Evolutionary conservation across 768 basidiomycete genomes (phyloP).

Genomic region (Podaxis sp.): DNA sequence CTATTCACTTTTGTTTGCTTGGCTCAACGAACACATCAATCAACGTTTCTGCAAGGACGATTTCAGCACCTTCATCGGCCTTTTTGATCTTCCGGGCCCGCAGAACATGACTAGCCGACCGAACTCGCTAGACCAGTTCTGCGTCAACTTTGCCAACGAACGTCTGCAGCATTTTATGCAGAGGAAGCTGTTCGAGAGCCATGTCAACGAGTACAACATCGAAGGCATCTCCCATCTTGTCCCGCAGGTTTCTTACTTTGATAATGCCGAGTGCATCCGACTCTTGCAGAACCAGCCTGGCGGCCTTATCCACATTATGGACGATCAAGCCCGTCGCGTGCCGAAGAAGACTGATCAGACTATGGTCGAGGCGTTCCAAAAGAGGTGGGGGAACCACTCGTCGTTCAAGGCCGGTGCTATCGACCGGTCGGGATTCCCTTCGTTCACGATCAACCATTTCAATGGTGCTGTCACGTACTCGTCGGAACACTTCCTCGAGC

Average conservation of each 20-base stretch:
- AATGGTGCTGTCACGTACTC: conserved; percentile 92
- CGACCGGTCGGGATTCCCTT: conserved; percentile 76
- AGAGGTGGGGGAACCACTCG: conserved; percentile 92
- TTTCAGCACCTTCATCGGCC: conserved; percentile 86
- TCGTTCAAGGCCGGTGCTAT: conserved; percentile 81
- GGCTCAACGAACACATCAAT: conserved; percentile 96
- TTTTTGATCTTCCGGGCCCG: conserved; percentile 91
- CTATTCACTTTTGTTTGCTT: conserved; percentile 92
- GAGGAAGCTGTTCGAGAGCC: conserved; percentile 74
- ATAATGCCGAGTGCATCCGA: conserved; percentile 87
- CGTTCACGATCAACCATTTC: conserved; percentile 91
- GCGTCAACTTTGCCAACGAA: conserved; percentile 96
- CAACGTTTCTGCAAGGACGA: conserved; percentile 93
- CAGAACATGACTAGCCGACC: conserved; percentile 86
- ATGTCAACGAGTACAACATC: conserved; percentile 77
- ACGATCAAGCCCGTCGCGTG: conserved; percentile 85
- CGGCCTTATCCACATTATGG: conserved; percentile 95
- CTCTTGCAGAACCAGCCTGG: conserved; percentile 85
- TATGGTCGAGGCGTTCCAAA: conserved; percentile 93
- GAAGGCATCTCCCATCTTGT: conserved; percentile 76
- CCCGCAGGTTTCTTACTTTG: conserved; percentile 77
- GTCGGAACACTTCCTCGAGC: conserved; percentile 83
- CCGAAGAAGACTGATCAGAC: conserved; percentile 91
- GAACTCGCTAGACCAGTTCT: conserved; percentile 96
- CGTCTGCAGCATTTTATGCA: conserved; percentile 83